phyloP scores from a whole-genome alignment of 2,329 filamentous ascomycete genomes.

The Corinectria fuckeliana region DNA sequence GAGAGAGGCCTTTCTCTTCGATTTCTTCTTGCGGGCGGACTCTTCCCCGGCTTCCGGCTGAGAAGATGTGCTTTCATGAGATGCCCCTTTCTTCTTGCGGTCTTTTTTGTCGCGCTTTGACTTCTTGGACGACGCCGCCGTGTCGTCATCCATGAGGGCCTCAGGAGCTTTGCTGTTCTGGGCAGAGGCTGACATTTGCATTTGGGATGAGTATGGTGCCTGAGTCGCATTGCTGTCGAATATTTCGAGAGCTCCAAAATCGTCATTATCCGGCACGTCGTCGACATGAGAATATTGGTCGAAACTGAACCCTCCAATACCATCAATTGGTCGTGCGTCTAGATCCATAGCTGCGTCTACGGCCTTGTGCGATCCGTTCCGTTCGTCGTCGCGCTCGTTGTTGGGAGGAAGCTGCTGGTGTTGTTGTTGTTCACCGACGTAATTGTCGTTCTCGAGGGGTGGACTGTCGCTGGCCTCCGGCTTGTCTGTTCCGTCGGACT shows the following conservation, averaged over 20 bases:
- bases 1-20: conserved; percentile 33
- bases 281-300: conserved; percentile 33
- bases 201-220: conserved; percentile 41
- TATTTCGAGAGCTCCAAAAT: conserved; percentile 47
- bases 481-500: conserved; percentile 36
- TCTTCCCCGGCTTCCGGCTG: conserved; percentile 24
- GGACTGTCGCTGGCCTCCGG: conserved; percentile 27
- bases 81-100: conserved; percentile 36
- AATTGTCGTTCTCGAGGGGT: conserved; percentile 14
- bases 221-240: conserved; percentile 47
- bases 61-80: conserved; percentile 26
- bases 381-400: conserved; percentile 25
- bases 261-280: conserved; percentile 29
- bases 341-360: conserved; percentile 32
- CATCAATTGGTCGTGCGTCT: conserved; percentile 33
- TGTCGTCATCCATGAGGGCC: conserved; percentile 40
- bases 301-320: conserved; percentile 36
- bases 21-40: conserved; percentile 36
- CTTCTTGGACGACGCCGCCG: conserved; percentile 30
- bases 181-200: conserved; percentile 21
- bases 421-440: conserved; percentile 26
- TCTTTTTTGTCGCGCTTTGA: conserved; percentile 43
- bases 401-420: conserved; percentile 23
- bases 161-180: conserved; percentile 34
- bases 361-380: conserved; percentile 21